Evolutionary conservation across 129 eudicot species (phyloP).

Genomic region (Calendula officinalis): DNA sequence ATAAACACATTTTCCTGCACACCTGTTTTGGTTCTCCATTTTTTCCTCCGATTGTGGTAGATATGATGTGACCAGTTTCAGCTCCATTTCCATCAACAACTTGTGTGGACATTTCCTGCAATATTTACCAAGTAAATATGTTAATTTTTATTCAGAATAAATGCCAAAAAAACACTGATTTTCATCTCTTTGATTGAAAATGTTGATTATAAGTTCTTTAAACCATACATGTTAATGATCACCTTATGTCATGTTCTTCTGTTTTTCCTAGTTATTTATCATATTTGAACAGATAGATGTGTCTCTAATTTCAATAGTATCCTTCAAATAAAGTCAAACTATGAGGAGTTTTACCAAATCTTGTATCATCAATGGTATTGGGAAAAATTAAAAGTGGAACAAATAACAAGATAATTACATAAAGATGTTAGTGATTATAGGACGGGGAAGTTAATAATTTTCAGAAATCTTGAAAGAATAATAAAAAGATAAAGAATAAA

Average conservation of each 20-base stretch:
- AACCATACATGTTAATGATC: too few species aligned
- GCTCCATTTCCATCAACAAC: slow-evolving; percentile 65
- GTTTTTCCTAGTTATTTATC: not conserved
- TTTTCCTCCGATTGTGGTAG: slow-evolving; percentile 86
- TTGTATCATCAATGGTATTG: not conserved
- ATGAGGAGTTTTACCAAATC: not conserved
- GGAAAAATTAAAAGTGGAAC: not conserved
- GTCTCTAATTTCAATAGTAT: not conserved
- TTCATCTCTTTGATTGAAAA: not conserved
- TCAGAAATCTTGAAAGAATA: not conserved
- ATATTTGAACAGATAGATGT: slow-evolving; percentile 6
- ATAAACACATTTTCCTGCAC: slow-evolving; percentile 1
- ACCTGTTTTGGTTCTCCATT: slow-evolving; percentile 98
- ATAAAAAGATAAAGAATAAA: not conserved
- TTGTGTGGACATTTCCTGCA: slow-evolving; percentile 68
- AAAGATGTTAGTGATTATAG: not conserved
- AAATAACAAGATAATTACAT: slow-evolving; percentile 3
- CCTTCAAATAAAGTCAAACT: too few species aligned
- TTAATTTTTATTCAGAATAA: slow-evolving; percentile 2
- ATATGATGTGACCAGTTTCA: slow-evolving; percentile 80
- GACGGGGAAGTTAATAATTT: not conserved
- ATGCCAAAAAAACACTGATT: not conserved
- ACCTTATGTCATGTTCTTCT: too few species aligned
- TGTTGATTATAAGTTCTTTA: too few species aligned
- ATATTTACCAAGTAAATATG: slow-evolving; percentile 5